A percentile compares a stretch with the other conserved stretches of the same genome.
These are phyloP conservation scores for Penicillium fuscoglaucum DNA, from an alignment of 2,329 filamentous ascomycete genomes.

Conservation along the genomic window DNA sequence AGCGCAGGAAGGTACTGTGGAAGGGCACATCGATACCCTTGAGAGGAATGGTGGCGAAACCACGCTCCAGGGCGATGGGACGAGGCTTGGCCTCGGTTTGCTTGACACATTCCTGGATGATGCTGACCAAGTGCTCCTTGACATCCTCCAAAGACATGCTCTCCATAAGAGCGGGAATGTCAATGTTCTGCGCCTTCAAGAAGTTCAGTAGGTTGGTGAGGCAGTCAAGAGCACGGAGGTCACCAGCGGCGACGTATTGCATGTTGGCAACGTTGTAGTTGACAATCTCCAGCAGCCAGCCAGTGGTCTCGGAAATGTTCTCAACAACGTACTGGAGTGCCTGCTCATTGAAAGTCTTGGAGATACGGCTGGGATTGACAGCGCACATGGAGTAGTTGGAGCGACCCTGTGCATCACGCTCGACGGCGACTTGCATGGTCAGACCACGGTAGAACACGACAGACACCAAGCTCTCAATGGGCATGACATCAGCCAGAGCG, in stretches of 20 bases:
- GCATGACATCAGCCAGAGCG: conserved; percentile 96
- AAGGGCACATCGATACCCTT: conserved; percentile 98
- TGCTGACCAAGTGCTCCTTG: conserved; percentile 83
- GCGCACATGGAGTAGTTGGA: conserved; percentile 76
- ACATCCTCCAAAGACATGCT: conserved; percentile 85
- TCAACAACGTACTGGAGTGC: conserved; percentile 95
- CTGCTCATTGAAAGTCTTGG: conserved; percentile 97
- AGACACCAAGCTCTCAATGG: conserved; percentile 97
- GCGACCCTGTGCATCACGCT: conserved; percentile 12
- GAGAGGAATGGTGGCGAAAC: conserved; percentile 94
- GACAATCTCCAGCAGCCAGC: conserved; percentile 97
- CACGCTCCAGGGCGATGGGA: conserved; percentile 86
- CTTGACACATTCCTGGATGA: conserved; percentile 84
- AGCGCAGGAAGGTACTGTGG: conserved; percentile 97
- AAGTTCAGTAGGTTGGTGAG: conserved; percentile 84
- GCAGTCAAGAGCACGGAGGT: conserved; percentile 65
- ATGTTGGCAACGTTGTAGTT: conserved; percentile 80
- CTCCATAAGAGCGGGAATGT: conserved; percentile 89
- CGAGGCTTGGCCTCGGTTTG: conserved; percentile 84
- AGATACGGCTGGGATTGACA: conserved; percentile 96
- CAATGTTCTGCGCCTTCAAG: conserved; percentile 94
- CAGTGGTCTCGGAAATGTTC: conserved; percentile 89
- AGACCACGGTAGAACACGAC: conserved; percentile 92
- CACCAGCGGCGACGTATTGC: conserved; percentile 69
- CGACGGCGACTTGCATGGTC: conserved; percentile 14